Conservation (phyloP, 2,329 filamentous ascomycete genomes). For the Fusarium sp. region DNA sequence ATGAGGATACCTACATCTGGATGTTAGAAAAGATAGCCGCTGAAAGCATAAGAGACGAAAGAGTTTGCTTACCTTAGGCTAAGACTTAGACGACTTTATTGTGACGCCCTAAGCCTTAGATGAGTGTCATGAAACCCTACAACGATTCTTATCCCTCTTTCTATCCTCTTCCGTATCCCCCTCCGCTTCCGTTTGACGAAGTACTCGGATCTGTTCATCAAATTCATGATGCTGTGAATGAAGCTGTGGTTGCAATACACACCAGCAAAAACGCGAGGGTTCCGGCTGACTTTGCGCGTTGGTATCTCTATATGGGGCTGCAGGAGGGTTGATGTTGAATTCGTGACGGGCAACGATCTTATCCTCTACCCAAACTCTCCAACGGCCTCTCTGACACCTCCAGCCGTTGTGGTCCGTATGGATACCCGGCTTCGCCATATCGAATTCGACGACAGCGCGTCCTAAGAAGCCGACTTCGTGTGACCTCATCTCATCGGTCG, state of each 20-base stretch:
- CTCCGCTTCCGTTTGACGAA: background rate
- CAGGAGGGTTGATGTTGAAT: background rate
- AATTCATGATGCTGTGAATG: background rate
- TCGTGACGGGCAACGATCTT: background rate
- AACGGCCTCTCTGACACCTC: background rate
- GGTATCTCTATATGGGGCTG: too few relatives aligned
- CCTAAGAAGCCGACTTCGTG: background rate
- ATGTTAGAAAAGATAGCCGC: background rate
- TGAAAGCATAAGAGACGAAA: background rate
- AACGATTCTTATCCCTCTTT: accelerated
- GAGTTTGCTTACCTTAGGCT: background rate
- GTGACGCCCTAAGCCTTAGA: background rate
- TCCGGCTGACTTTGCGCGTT: background rate
- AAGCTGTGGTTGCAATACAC: background rate
- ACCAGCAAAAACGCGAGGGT: background rate
- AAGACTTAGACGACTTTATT: background rate
- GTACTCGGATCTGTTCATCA: background rate
- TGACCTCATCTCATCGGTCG: background rate
- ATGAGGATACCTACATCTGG: background rate
- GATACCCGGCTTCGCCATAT: background rate
- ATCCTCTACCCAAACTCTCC: background rate
- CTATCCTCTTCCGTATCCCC: background rate
- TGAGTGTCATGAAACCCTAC: background rate
- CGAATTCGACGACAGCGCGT: background rate
- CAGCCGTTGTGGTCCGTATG: background rate